A percentile compares a stretch with the other conserved stretches of the same genome.
Conservation (phyloP, 129 eudicot species). For the Centella asiatica region DNA sequence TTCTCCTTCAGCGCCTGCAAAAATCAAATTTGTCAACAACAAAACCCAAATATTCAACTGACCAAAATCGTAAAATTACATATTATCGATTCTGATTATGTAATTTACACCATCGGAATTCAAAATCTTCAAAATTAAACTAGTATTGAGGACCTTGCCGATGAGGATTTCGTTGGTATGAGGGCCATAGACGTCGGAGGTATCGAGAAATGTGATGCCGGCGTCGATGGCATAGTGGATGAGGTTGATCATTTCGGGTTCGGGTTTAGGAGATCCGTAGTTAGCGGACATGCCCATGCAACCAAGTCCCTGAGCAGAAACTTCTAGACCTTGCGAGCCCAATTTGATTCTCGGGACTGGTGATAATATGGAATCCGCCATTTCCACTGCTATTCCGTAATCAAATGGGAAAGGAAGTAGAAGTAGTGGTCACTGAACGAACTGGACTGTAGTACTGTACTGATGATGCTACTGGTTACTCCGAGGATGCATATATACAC, state of each 20-base stretch:
- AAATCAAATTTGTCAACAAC: background rate
- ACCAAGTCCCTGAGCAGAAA: conserved; percentile 10
- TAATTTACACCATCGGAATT: too few relatives aligned
- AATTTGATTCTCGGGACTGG: conserved; percentile 6
- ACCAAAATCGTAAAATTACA: too few relatives aligned
- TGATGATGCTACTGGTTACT: too few relatives aligned
- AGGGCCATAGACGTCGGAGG: conserved; percentile 43
- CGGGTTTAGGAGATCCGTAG: conserved; percentile 5
- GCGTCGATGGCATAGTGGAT: background rate
- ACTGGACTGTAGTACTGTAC: too few relatives aligned
- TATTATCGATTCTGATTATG: too few relatives aligned
- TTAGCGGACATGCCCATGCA: conserved; percentile 7
- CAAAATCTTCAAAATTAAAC: too few relatives aligned
- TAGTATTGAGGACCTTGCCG: too few relatives aligned
- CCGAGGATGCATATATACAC: too few relatives aligned
- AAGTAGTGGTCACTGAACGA: too few relatives aligned
- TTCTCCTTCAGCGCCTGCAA: conserved; percentile 33
- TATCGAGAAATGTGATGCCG: conserved; percentile 8
- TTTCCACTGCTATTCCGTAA: background rate
- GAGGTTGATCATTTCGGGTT: conserved; percentile 8
- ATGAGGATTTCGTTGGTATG: conserved; percentile 18
- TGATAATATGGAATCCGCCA: background rate
- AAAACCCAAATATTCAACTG: too few relatives aligned
- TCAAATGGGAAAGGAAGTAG: too few relatives aligned
- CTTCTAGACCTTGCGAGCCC: conserved; percentile 7